Evolutionary conservation across 108 stramenopile species (phyloP).

Genomic region (Asterionellopsis glacialis): DNA sequence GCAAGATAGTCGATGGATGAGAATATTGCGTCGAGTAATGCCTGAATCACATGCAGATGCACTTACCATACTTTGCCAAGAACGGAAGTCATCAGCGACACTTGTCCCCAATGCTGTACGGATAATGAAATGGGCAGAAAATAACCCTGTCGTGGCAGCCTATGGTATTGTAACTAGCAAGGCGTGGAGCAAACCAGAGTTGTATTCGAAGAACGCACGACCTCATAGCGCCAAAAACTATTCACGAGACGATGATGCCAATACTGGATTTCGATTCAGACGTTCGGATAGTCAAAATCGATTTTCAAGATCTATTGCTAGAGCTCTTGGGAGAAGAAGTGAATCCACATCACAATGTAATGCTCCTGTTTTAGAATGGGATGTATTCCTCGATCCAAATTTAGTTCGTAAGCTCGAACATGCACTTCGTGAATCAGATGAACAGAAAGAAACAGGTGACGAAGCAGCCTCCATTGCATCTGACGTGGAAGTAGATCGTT

Average conservation of each 20-base stretch:
- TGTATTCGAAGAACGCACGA: not conserved
- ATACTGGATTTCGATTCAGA: not conserved
- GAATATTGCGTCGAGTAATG: conserved; percentile 22
- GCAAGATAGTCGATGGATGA: conserved; percentile 18
- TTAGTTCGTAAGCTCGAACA: conserved; percentile 27
- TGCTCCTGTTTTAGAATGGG: conserved; percentile 32
- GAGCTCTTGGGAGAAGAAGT: no score
- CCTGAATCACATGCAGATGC: conserved; percentile 28
- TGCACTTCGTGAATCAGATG: conserved; percentile 17
- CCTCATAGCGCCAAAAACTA: not conserved
- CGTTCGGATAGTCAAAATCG: no score
- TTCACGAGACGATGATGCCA: not conserved
- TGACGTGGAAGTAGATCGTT: conserved; percentile 39
- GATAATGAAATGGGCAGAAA: conserved; percentile 67
- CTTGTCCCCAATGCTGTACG: not conserved
- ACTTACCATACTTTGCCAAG: not conserved
- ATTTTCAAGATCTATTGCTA: no score
- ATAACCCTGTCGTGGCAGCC: conserved; percentile 58
- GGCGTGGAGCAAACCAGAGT: no score
- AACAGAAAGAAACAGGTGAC: conserved; percentile 4
- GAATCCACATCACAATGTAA: not conserved
- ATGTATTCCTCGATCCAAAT: conserved; percentile 52
- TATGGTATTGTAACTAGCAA: conserved; percentile 30
- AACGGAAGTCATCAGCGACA: not conserved
- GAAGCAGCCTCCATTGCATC: conserved; percentile 1